Base-by-base conservation (phyloP, 2,329 filamentous ascomycete genomes). In the Nemania sp. region DNA sequence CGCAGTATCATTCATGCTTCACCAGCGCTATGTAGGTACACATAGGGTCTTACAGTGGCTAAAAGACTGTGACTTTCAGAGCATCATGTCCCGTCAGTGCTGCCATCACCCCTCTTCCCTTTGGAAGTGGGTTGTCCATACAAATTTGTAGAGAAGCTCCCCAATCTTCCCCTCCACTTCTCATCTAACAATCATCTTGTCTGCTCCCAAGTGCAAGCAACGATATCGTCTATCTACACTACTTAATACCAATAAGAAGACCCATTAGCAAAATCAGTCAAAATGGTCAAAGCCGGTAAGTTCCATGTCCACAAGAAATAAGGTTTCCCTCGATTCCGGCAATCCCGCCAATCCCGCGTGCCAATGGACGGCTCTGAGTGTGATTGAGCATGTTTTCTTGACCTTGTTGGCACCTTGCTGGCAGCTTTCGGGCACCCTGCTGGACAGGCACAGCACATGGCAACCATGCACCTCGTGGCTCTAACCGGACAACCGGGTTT, bases 201-300 rank as follows among this genome's bases (percentile, higher is more conserved):
- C 56, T n/a, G 49, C 45, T 37, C 37, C 36, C 42, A 11, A 53
- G 41, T 53, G n/a, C 49, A 30, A 59, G 19, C 44, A 51, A 51
- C 45, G 20, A 51, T 34, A 53, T 37, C 47, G 39, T 53, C 47
- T 41, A 30, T 43, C 42, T 28, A 52, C 47, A 43, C 30, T 31
- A 46, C 31, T 54, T 51, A 43, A 61, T 53, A 58, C 58, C 54
- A 58, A 56, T 51, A n/a, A n/a, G n/a, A n/a, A n/a, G n/a, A n/a
- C n/a, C n/a, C 41, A 66, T 66, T 52, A 61, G 66, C 65, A 54
- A 70, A 76, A 79, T 66, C 78, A 79, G 78, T 79, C 88, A 96
- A 86, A 86, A 97, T 97, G 92, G 92, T 97, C 82, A 97, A 96
- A 85, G 92, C 93, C 51, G 68, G 68, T 70, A 62, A 61, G 68